A percentile compares a stretch with the other conserved stretches of the same genome.
These are phyloP conservation scores for Rosa rugosa DNA, from an alignment of 306 rosid species.

Conservation along the genomic window DNA sequence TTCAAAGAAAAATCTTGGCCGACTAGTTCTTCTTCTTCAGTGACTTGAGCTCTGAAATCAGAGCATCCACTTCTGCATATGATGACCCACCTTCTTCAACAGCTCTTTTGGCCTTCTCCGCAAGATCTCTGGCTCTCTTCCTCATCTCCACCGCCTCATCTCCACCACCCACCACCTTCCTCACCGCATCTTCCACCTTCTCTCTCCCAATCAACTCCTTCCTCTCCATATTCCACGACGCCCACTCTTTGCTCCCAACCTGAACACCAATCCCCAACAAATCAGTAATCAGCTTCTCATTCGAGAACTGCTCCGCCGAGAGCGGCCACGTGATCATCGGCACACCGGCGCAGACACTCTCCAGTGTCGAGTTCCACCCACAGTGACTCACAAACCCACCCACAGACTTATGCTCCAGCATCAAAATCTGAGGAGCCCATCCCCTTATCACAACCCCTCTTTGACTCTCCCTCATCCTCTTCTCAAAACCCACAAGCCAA, in stretches of 20 bases:
- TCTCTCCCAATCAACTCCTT: slow-evolving; percentile 41
- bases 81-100: slow-evolving; percentile 55
- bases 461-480: slow-evolving; percentile 39
- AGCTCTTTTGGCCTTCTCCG: slow-evolving; percentile 44
- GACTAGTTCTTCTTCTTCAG: neutral
- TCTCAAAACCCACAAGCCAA: slow-evolving; percentile 34
- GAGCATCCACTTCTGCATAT: slow-evolving; percentile 27
- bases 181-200: slow-evolving; percentile 49
- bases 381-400: slow-evolving; percentile 77
- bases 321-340: slow-evolving; percentile 77
- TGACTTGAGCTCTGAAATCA: slow-evolving; percentile 37
- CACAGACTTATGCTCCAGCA: slow-evolving; percentile 49
- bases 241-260: slow-evolving; percentile 70
- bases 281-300: slow-evolving; percentile 60
- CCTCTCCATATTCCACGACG: slow-evolving; percentile 24
- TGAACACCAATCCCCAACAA: slow-evolving; percentile 52
- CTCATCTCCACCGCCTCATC: slow-evolving; percentile 52
- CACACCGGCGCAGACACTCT: slow-evolving; percentile 48
- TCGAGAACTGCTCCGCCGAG: slow-evolving; percentile 64
- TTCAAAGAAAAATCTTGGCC: too few species aligned
- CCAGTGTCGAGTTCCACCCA: slow-evolving; percentile 78
- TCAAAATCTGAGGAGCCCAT: slow-evolving; percentile 68
- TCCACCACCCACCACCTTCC: slow-evolving; percentile 48
- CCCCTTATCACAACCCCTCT: slow-evolving; percentile 63
- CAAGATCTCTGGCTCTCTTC: slow-evolving; percentile 31